A percentile compares a stretch with the other conserved stretches of the same genome.
These are phyloP conservation scores for Nymphaea thermarum DNA, from an alignment of 164 flowering plant species.

Conservation along the genomic window DNA sequence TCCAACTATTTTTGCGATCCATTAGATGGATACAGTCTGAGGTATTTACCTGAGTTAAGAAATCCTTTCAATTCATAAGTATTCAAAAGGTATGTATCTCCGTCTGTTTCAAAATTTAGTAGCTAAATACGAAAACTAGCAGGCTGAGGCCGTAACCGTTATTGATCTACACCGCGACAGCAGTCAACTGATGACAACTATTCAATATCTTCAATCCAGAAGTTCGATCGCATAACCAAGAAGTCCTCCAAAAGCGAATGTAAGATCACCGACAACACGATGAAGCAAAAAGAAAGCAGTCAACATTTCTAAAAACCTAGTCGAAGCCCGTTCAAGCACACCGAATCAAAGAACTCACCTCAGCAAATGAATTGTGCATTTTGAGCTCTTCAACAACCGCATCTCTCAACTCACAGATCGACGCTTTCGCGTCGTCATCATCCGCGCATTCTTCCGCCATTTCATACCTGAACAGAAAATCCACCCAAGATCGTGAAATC, in stretches of 20 bases:
- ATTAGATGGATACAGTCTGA: no score
- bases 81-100: no score
- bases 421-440: conserved; percentile 79
- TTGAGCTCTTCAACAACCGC: conserved; percentile 47
- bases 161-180: not conserved
- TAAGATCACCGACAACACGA: no score
- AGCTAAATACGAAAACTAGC: not conserved
- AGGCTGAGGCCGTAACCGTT: not conserved
- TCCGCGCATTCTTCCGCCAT: conserved; percentile 86
- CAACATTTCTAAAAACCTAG: not conserved
- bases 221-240: not conserved
- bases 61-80: no score
- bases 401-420: conserved; percentile 52
- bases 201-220: not conserved
- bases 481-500: not conserved
- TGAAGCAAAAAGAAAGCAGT: no score
- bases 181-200: not conserved
- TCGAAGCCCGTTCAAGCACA: not conserved
- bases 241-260: no score
- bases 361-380: conserved; percentile 56
- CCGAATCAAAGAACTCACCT: conserved; percentile 23
- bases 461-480: conserved; percentile 33
- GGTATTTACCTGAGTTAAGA: no score
- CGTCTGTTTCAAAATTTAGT: no score
- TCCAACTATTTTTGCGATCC: no score